Evolutionary conservation across 2,329 filamentous ascomycete genomes (phyloP).

Genomic region (Talaromyces verruculosus): DNA sequence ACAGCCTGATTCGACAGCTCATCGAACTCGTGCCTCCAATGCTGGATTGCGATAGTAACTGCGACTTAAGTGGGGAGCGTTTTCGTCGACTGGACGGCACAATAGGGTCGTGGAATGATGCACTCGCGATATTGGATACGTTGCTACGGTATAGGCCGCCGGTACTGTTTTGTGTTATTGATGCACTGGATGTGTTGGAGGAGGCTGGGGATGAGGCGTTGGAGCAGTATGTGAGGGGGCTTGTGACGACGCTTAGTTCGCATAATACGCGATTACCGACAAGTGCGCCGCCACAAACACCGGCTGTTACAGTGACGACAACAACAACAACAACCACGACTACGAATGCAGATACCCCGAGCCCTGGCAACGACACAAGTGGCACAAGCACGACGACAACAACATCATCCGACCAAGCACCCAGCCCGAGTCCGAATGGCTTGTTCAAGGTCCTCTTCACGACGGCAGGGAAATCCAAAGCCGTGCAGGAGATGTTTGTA

Average conservation of each 20-base stretch:
- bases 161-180: slow-evolving; percentile 38
- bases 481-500: slow-evolving; percentile 14
- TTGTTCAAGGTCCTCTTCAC: slow-evolving; percentile 41
- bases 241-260: slow-evolving; percentile 34
- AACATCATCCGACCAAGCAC: neutral
- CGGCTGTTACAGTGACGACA: neutral
- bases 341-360: neutral
- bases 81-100: slow-evolving; percentile 38
- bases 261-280: slow-evolving; percentile 32
- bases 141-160: slow-evolving; percentile 38
- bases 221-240: slow-evolving; percentile 33
- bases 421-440: slow-evolving; percentile 19
- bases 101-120: slow-evolving; percentile 37
- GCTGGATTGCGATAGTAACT: slow-evolving; percentile 36
- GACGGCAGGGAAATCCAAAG: slow-evolving; percentile 27
- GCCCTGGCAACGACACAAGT: neutral
- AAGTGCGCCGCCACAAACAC: slow-evolving; percentile 1
- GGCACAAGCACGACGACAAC: neutral
- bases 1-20: slow-evolving; percentile 42
- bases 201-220: slow-evolving; percentile 25
- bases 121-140: slow-evolving; percentile 38
- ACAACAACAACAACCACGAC: neutral
- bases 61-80: slow-evolving; percentile 38
- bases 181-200: slow-evolving; percentile 37
- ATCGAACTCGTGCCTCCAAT: slow-evolving; percentile 39